Evolutionary conservation across 1,284 basidiomycete genomes (phyloP), one percentile per base, ranked within the genome.

Genomic region (Phellopilus nigrolimitatus): DNA sequence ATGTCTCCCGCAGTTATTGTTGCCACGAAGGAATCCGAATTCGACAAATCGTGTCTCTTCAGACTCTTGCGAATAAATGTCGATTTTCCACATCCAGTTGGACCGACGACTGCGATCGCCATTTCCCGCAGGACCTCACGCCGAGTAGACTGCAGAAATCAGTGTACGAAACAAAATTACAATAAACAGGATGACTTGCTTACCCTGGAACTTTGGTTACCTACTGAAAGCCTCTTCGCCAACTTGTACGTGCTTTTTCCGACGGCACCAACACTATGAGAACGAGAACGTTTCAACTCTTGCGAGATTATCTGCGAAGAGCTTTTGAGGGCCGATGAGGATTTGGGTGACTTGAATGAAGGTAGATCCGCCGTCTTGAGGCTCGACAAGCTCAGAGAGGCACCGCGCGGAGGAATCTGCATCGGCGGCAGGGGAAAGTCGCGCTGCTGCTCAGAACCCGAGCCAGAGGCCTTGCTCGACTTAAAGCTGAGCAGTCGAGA

Each of bases 41-140:
- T 75, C 6, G 73, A 71, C 5, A 84, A 67, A n/a, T 72, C 69
- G 58, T 76, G 78, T 10, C 72, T 71, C 56, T 77, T 79, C 45
- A 86, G 69, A 25, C 87, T 86, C 63, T 82, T 84, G 40, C 72
- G 72, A 53, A 90, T 82, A 44, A 82, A 74, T 2, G 76, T 74
- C 1, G 83, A 82, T 66, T 89, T 90, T 51, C 87, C 88, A 59
- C 84, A 87, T 24, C 79, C 77, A 47, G 73, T 64, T 6, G 76
- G 72, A n/a, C 87, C 87, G 28, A 88, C 72, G 25, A 90, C 79
- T 33, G 78, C 77, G 17, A 90, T 66, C 3, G 79, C 78, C 40
- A 86, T 60, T 46, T 72, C 69, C 10, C 42, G 36, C 8, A 31
- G 33, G 64, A 67, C 40, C 28, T 39, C 12, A 57, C 57, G 25